Evolutionary conservation across 2,329 filamentous ascomycete genomes (phyloP).

Genomic region (Dichotomopilus funicola): DNA sequence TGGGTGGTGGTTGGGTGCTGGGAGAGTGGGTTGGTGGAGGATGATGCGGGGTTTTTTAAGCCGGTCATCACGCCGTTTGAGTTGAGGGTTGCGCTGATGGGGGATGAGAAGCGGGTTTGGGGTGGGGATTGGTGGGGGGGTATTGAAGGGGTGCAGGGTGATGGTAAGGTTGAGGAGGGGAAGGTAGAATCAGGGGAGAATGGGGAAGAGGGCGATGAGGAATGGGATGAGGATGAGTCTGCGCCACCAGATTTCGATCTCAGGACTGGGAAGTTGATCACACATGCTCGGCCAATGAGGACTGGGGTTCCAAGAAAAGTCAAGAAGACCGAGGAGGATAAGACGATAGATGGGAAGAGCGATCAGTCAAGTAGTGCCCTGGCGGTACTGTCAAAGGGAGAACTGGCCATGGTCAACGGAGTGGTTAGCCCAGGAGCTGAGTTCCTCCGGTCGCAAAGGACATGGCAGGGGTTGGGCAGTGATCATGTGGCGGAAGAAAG

Average conservation of each 20-base stretch:
- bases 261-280: conserved; percentile 76
- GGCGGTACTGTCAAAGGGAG: conserved; percentile 49
- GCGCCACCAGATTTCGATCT: conserved; percentile 88
- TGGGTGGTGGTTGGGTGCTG: conserved; percentile 98
- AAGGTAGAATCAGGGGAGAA: conserved; percentile 16
- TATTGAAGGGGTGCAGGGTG: conserved; percentile 60
- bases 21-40: conserved; percentile 90
- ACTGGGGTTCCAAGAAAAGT: conserved; percentile 31
- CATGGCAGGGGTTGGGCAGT: conserved; percentile 86
- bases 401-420: conserved; percentile 75
- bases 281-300: conserved; percentile 69
- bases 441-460: conserved; percentile 72
- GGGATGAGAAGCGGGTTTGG: conserved; percentile 74
- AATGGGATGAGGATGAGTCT: conserved; percentile 60
- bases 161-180: conserved; percentile 26
- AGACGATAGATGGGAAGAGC: background rate
- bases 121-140: conserved; percentile 84
- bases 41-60: conserved; percentile 72
- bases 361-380: conserved; percentile 39
- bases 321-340: conserved; percentile 20
- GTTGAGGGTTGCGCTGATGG: conserved; percentile 67
- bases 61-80: conserved; percentile 96
- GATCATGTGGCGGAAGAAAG: conserved; percentile 64
- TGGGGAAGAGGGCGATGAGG: conserved; percentile 35
- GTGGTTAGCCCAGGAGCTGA: conserved; percentile 88